Conservation (phyloP, 1,284 basidiomycete genomes). For the Farysia itapuensis region DNA sequence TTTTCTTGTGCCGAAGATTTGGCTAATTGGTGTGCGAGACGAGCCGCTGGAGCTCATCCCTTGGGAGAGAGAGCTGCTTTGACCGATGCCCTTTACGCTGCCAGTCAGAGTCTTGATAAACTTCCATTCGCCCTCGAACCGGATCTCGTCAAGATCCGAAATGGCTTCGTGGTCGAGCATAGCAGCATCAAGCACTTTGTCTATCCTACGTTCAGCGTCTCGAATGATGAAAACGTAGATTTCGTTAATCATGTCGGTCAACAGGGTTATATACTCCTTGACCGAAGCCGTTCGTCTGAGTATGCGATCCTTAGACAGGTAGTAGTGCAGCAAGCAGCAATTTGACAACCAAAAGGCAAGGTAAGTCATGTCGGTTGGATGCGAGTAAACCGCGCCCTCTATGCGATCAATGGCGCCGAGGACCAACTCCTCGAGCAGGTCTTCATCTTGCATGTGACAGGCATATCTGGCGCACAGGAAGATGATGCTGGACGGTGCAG, state of each 20-base stretch:
- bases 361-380: constrained; percentile 74
- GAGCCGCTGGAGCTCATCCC: constrained; percentile 21
- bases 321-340: constrained; percentile 81
- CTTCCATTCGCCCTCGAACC: constrained; percentile 92
- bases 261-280: constrained; percentile 31
- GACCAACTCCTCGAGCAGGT: constrained; percentile 80
- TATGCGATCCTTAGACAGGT: constrained; percentile 68
- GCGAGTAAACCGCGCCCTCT: constrained; percentile 77
- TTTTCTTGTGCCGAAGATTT: constrained; percentile 23
- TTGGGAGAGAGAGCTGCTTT: constrained; percentile 9
- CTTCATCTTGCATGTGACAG: constrained; percentile 63
- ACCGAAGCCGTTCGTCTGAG: constrained; percentile 20
- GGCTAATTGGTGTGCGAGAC: constrained; percentile 35
- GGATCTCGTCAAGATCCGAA: constrained; percentile 75
- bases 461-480: constrained; percentile 71
- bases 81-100: constrained; percentile 40
- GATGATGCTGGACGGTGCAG: constrained; percentile 60
- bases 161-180: constrained; percentile 81
- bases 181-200: constrained; percentile 78
- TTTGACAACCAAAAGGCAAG: constrained; percentile 96
- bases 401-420: constrained; percentile 87
- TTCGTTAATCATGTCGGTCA: constrained; percentile 74
- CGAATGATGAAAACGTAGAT: constrained; percentile 93
- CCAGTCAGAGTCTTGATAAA: constrained; percentile 49
- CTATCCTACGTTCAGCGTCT: constrained; percentile 83